Conservation (phyloP, 1,139 yeast species). For the Nakaseomyces kungkrabaensis region DNA sequence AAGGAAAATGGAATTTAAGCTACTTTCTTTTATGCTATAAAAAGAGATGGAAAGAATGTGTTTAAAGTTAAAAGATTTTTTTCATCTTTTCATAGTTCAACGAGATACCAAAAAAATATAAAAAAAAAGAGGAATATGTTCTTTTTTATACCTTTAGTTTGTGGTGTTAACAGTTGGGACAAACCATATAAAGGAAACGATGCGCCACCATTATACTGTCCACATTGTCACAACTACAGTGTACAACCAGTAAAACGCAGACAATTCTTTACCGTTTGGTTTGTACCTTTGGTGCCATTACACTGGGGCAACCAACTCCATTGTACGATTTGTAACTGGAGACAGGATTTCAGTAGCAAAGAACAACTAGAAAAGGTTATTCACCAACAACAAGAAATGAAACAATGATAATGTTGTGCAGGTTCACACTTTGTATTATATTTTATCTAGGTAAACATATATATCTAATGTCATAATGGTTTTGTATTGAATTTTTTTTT, state of each 20-base stretch:
- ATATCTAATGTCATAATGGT: no score
- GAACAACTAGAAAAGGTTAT: slow-evolving; percentile 31
- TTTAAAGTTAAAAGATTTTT: not conserved
- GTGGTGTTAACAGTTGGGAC: slow-evolving; percentile 4
- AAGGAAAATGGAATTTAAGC: no score
- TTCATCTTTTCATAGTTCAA: not conserved
- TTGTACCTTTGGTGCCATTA: slow-evolving; percentile 38
- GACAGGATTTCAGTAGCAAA: slow-evolving; percentile 33
- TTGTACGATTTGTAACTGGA: slow-evolving; percentile 39
- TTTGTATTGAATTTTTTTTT: no score
- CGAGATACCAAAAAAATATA: not conserved
- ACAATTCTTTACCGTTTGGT: slow-evolving; percentile 39
- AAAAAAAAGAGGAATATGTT: not conserved
- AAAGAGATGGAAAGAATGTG: no score
- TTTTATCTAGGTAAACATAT: no score
- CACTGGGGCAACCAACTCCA: slow-evolving; percentile 38
- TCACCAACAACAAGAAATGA: slow-evolving; percentile 16
- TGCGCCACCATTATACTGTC: slow-evolving; percentile 28
- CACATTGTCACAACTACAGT: slow-evolving; percentile 35
- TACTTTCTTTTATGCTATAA: no score
- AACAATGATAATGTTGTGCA: slow-evolving; percentile 5
- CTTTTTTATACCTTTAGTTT: slow-evolving; percentile 2
- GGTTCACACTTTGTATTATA: no score
- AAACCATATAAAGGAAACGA: slow-evolving; percentile 13
- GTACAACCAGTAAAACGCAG: slow-evolving; percentile 36